Evolutionary conservation across 768 basidiomycete genomes (phyloP).

Genomic region (Kwoniella bestiolae): DNA sequence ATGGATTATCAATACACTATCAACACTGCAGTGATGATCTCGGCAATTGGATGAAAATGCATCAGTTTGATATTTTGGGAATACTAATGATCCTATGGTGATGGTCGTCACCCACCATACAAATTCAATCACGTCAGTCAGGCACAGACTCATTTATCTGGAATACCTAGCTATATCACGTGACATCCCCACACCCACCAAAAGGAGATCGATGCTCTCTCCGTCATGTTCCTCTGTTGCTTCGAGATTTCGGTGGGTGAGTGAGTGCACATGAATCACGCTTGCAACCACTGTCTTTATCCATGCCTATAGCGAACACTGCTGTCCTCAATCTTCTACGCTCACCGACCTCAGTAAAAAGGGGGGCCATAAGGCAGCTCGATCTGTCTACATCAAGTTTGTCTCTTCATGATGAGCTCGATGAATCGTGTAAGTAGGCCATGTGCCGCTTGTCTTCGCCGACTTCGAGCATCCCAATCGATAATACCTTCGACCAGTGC

Average conservation of each 20-base stretch:
- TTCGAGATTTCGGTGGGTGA: constrained; percentile 13
- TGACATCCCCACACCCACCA: background rate
- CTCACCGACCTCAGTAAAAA: no score
- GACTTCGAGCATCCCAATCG: constrained; percentile 6
- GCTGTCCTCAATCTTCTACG: no score
- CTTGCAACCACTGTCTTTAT: no score
- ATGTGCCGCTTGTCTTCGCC: constrained; percentile 17
- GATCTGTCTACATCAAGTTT: background rate
- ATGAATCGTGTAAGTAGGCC: constrained; percentile 4
- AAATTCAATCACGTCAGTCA: constrained; percentile 16
- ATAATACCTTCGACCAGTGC: background rate
- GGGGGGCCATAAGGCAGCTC: no score
- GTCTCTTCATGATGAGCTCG: constrained; percentile 4
- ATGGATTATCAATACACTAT: background rate
- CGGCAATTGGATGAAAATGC: no score
- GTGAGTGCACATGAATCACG: no score
- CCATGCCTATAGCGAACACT: no score
- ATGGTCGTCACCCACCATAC: background rate
- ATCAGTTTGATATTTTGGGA: background rate
- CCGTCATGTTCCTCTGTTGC: background rate
- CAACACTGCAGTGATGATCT: no score
- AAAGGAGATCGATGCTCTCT: background rate
- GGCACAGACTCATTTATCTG: constrained; percentile 15
- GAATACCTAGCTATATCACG: constrained; percentile 1
- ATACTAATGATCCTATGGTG: no score